These are phyloP conservation scores for Fraxinus anomala DNA, from an alignment of 257 asterid genomes.

Conservation along the genomic window DNA sequence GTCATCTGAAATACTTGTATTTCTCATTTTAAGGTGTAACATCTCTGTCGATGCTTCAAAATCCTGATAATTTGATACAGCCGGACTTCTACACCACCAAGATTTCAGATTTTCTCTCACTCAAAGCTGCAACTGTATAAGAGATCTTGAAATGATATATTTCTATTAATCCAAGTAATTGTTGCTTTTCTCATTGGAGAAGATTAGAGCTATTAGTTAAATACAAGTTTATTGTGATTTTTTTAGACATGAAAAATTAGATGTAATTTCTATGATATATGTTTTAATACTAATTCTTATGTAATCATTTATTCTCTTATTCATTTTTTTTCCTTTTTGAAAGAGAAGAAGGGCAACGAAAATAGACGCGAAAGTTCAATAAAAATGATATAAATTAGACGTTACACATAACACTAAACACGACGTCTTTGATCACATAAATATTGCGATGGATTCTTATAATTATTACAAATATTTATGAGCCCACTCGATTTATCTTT, in stretches of 20 bases:
- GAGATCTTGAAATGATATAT: conserved; percentile 16
- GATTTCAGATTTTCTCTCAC: conserved; percentile 81
- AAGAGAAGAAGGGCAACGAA: too few relatives aligned
- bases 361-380: too few relatives aligned
- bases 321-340: too few relatives aligned
- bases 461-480: too few relatives aligned
- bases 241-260: neutral
- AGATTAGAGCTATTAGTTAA: neutral
- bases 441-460: too few relatives aligned
- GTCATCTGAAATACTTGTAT: neutral
- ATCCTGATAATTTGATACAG: conserved; percentile 69
- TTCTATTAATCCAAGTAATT: neutral
- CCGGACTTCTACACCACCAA: conserved; percentile 90
- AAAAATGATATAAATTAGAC: too few relatives aligned
- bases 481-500: too few relatives aligned
- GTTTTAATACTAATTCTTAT: neutral
- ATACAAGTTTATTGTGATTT: neutral
- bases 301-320: too few relatives aligned
- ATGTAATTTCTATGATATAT: neutral
- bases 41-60: conserved; percentile 70
- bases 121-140: conserved; percentile 68
- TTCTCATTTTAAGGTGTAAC: conserved; percentile 65
- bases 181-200: neutral
- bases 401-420: too few relatives aligned
- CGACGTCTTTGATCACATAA: too few relatives aligned